Evolutionary conservation across 2,329 filamentous ascomycete species (phyloP).

Genomic region (Mariannaea elegans): DNA sequence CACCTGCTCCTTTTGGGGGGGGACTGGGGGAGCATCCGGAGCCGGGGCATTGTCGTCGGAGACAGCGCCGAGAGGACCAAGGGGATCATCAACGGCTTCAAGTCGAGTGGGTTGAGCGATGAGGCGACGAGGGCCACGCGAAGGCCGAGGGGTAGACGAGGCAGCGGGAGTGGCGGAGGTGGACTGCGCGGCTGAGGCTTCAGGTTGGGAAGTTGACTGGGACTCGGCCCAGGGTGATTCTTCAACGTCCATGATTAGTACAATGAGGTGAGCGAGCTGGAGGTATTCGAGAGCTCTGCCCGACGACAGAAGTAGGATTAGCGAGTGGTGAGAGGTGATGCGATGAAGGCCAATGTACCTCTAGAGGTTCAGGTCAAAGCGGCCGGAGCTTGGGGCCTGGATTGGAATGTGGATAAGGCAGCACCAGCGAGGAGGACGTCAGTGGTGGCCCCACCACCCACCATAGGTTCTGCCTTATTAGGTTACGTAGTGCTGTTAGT

Average conservation of each 20-base stretch:
- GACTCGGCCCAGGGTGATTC: slow-evolving; percentile 62
- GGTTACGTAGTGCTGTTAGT: too few species aligned
- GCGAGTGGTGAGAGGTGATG: slow-evolving; percentile 32
- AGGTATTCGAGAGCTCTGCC: slow-evolving; percentile 17
- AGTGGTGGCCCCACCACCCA: slow-evolving; percentile 11
- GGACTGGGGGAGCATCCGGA: slow-evolving; percentile 69
- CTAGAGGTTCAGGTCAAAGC: slow-evolving; percentile 4
- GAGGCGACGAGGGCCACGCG: slow-evolving; percentile 67
- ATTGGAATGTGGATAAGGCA: slow-evolving; percentile 14
- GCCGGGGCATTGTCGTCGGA: slow-evolving; percentile 56
- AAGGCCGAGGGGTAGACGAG: slow-evolving; percentile 51
- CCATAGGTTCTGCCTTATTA: too few species aligned
- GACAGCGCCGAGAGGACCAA: slow-evolving; percentile 78
- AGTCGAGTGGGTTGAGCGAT: slow-evolving; percentile 81
- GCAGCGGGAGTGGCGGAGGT: slow-evolving; percentile 39
- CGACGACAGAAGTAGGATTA: slow-evolving; percentile 8
- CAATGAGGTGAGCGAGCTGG: background rate
- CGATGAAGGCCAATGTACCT: slow-evolving; percentile 17
- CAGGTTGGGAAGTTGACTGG: slow-evolving; percentile 39
- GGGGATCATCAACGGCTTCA: slow-evolving; percentile 78
- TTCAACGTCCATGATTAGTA: slow-evolving; percentile 57
- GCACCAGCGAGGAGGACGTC: slow-evolving; percentile 13
- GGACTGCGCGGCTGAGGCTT: slow-evolving; percentile 41
- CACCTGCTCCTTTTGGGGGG: slow-evolving; percentile 73
- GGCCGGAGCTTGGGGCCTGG: slow-evolving; percentile 19